A percentile compares a stretch with the other conserved stretches of the same genome.
Evolutionary conservation across 305 asterid species (phyloP).

Genomic region (Fraxinus paxiana): DNA sequence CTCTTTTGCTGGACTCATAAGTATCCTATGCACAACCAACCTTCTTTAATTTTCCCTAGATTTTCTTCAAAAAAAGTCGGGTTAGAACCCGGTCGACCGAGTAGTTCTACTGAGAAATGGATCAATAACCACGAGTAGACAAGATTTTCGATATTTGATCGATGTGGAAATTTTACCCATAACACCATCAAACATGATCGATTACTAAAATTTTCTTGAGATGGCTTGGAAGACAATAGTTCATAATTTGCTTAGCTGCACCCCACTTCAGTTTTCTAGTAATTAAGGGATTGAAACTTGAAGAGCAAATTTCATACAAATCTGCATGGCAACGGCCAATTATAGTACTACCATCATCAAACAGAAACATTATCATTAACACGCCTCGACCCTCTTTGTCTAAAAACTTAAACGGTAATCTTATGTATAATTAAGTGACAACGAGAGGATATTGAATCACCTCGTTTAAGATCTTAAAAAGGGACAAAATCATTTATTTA

Average conservation of each 20-base stretch:
- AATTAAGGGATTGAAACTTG: background rate
- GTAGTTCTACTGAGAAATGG: background rate
- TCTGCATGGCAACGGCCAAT: conserved; percentile 13
- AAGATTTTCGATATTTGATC: background rate
- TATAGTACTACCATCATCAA: background rate
- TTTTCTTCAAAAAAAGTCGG: background rate
- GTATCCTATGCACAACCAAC: conserved; percentile 54
- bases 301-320: background rate
- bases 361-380: background rate
- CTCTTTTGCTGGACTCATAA: conserved; percentile 34
- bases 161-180: background rate
- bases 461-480: background rate
- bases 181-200: background rate
- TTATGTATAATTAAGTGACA: background rate
- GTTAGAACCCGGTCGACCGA: background rate
- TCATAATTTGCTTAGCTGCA: background rate
- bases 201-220: background rate
- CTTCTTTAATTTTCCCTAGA: background rate
- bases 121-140: background rate
- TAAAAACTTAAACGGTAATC: background rate
- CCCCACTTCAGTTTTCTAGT: background rate
- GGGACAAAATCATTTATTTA: background rate
- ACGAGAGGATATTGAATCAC: background rate
- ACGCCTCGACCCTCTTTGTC: background rate
- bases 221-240: background rate